Conservation (phyloP, 495 filamentous ascomycete genomes). For the Parmelia sp. region DNA sequence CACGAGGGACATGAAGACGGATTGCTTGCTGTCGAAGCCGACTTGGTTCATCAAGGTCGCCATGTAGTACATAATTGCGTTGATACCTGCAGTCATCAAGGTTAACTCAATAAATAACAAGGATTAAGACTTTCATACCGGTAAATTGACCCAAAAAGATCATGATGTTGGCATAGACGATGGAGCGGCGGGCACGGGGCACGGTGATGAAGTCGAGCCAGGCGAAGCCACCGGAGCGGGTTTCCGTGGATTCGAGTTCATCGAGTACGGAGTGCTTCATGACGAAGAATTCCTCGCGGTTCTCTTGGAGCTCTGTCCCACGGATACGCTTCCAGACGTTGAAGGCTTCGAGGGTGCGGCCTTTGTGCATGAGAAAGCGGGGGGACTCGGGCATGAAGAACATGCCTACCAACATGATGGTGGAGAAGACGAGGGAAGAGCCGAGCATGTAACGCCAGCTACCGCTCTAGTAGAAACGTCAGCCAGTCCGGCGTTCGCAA, state of each 20-base stretch:
- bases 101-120: no score
- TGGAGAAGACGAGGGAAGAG: conserved; percentile 56
- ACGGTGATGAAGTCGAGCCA: conserved; percentile 60
- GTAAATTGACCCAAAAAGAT: conserved; percentile 57
- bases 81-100: no score
- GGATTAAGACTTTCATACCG: no score
- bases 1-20: conserved; percentile 58
- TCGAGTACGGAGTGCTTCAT: conserved; percentile 51
- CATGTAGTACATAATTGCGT: conserved; percentile 61
- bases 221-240: conserved; percentile 38
- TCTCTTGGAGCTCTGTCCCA: conserved; percentile 41
- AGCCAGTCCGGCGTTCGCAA: neutral
- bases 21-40: conserved; percentile 45
- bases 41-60: conserved; percentile 49
- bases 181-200: conserved; percentile 50
- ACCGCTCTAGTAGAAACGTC: conserved; percentile 27
- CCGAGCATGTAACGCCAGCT: conserved; percentile 64
- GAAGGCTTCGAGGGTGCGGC: conserved; percentile 43
- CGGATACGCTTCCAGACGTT: conserved; percentile 58
- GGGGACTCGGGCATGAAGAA: conserved; percentile 54
- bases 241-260: conserved; percentile 39
- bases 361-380: conserved; percentile 53
- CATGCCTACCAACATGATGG: conserved; percentile 53
- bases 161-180: conserved; percentile 58
- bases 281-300: conserved; percentile 54